Evolutionary conservation across 176 grass and related monocot genomes (phyloP).

Genomic region (Tillandsia fasciculata): DNA sequence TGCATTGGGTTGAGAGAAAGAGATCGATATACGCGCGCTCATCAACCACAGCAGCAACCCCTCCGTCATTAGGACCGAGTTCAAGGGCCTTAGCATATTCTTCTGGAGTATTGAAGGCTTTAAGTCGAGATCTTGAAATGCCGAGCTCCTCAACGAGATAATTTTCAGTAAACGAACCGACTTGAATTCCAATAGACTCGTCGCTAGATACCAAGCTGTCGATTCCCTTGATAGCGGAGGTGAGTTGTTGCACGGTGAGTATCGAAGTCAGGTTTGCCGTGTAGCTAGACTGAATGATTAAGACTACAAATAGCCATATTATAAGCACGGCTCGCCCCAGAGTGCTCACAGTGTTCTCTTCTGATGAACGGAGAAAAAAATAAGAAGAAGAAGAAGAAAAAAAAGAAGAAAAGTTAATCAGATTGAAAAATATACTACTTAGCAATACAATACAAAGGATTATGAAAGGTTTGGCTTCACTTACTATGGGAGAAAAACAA

Average conservation of each 20-base stretch:
- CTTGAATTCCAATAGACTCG: constrained; percentile 61
- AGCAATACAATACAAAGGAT: background rate
- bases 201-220: constrained; percentile 47
- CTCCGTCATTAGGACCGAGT: constrained; percentile 46
- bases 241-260: constrained; percentile 78
- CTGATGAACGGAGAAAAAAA: constrained; percentile 25
- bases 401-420: constrained; percentile 1
- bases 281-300: constrained; percentile 88
- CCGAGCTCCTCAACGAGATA: constrained; percentile 64
- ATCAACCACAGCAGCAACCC: constrained; percentile 62
- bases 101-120: constrained; percentile 28
- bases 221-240: constrained; percentile 53
- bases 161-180: constrained; percentile 52
- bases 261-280: constrained; percentile 75
- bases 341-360: constrained; percentile 57
- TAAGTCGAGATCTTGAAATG: constrained; percentile 49
- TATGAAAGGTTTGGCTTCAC: constrained; percentile 21
- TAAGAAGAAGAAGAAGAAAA: too few relatives aligned
- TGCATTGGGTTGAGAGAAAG: constrained; percentile 38
- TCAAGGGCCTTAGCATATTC: constrained; percentile 42
- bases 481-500: constrained; percentile 89
- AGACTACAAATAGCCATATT: constrained; percentile 85
- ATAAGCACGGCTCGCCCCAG: constrained; percentile 59
- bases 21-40: constrained; percentile 52
- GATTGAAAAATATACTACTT: background rate